Conservation (phyloP, 2,329 filamentous ascomycete genomes). For the Sporothrix dimorphospora region DNA sequence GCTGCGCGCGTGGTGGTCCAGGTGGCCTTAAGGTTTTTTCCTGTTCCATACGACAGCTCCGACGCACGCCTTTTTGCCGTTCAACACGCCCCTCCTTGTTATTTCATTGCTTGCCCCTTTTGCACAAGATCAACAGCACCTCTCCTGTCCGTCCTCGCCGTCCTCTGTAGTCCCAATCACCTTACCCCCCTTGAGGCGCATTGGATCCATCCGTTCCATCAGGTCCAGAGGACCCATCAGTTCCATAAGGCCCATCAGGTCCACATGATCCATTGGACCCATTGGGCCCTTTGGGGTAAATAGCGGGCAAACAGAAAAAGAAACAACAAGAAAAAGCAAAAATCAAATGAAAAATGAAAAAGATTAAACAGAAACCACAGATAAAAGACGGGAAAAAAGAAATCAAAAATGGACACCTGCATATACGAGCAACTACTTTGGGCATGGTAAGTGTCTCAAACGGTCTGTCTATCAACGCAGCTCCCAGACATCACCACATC, state of each 20-base stretch:
- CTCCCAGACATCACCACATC: neutral
- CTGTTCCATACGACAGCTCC: conserved; percentile 3
- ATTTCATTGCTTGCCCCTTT: neutral
- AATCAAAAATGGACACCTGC: neutral
- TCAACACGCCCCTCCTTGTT: neutral
- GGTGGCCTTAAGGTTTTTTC: neutral
- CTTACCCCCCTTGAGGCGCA: neutral
- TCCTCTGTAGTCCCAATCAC: conserved; percentile 3
- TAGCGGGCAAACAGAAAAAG: neutral
- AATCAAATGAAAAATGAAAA: neutral
- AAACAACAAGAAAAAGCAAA: neutral
- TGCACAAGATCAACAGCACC: conserved; percentile 7
- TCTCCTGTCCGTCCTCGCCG: conserved; percentile 5
- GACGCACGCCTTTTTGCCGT: neutral
- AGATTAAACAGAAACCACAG: neutral
- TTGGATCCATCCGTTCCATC: neutral
- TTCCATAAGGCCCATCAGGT: neutral
- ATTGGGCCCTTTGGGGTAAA: neutral
- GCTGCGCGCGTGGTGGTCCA: neutral
- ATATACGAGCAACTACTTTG: neutral
- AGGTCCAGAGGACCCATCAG: neutral
- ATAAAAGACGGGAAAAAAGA: neutral
- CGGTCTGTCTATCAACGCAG: neutral
- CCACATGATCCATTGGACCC: neutral
- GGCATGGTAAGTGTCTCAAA: neutral